Evolutionary conservation across 2,329 filamentous ascomycete species (phyloP), one percentile per base, ranked within the genome.

Genomic region (Alternaria longipes): DNA sequence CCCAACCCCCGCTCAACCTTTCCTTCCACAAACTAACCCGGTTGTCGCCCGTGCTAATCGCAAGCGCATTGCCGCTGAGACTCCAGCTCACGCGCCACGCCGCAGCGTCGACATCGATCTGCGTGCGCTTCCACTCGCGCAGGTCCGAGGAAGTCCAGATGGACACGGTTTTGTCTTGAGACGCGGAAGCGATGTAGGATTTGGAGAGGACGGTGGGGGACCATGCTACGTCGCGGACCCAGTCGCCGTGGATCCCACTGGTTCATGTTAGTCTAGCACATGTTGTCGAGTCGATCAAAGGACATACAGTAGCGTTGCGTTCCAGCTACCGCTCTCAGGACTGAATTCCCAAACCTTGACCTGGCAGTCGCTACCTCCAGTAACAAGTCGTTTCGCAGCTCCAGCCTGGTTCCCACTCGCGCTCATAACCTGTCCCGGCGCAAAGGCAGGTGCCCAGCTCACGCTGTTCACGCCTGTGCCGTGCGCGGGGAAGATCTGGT

Each of bases 71-170:
- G 54, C 95, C 95, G 79, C 93, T 97, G 76, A 98, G 84, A 72
- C 93, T 97, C 95, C 95, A 99, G 85, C 93, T 97, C 46, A 97
- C 95, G 57, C 95, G 89, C 95, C 95, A 99, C 60, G 97, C 87
- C 47, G 94, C 90, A 5, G 91, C 89, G 63, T 97, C 94, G 71
- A 99, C 97, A 73, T 90, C 88, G 66, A 99, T 85, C 41, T 91
- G 88, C 80, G 96, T 95, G 80, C 88, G 90, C 60, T 90, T 88
- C 95, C 95, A 99, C 73, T 92, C 88, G 76, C 71, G 70, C 18
- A 82, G 70, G 56, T 79, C 76, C 38, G 78, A 75, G 40, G 81
- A 79, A 9, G 94, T 98, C 95, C 95, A 99, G 81, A 99, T 97
- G 69, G 93, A 89, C 64, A 98, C 94, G 8, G 93, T 97, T 86